Evolutionary conservation across 208 protist species (phyloP).

Genomic region (Porcisia deanei): DNA sequence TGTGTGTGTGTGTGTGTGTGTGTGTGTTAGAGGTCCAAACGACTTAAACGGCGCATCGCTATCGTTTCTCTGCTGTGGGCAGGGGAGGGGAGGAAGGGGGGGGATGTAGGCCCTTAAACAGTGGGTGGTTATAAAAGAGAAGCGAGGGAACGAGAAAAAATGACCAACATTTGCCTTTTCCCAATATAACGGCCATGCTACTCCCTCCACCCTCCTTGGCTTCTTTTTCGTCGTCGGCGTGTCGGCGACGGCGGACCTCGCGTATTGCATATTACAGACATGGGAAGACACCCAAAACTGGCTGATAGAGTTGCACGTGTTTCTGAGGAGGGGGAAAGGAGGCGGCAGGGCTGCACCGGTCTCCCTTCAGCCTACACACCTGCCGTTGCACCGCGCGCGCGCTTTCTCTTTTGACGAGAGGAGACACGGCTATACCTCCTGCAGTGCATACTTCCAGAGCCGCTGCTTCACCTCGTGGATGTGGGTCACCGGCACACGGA

Average conservation of each 20-base stretch:
- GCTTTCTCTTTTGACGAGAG: not conserved
- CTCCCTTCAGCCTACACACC: not conserved
- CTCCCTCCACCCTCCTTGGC: too few relatives aligned
- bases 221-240: too few relatives aligned
- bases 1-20: too few relatives aligned
- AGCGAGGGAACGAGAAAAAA: not conserved
- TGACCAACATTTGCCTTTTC: too few relatives aligned
- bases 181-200: too few relatives aligned
- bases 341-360: not conserved
- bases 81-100: too few relatives aligned
- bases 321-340: not conserved
- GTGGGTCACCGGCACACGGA: conserved; percentile 42
- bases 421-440: conserved; percentile 39
- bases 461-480: conserved; percentile 69
- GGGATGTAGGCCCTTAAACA: too few relatives aligned
- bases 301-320: not conserved
- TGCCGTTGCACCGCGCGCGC: not conserved
- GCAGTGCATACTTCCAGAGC: conserved; percentile 85
- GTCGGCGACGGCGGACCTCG: too few relatives aligned
- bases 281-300: not conserved
- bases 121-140: not conserved
- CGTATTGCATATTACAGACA: not conserved
- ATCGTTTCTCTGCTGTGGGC: too few relatives aligned
- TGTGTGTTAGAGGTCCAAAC: too few relatives aligned
- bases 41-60: too few relatives aligned